Conservation (phyloP, 257 asterid species). For the Primulina tabacum region DNA sequence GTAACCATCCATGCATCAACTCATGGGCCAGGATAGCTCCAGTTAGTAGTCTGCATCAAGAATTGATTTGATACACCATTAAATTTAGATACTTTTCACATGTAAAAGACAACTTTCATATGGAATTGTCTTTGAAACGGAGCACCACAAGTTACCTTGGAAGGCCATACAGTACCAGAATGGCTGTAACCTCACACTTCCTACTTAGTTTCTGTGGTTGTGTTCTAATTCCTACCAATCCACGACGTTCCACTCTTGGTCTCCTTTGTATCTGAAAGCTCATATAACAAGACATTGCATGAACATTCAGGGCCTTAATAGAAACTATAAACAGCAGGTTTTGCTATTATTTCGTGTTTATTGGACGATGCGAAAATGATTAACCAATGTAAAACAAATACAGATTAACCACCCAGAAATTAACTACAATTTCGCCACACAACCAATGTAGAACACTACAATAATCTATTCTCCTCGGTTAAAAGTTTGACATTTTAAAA, state of each 20-base stretch:
- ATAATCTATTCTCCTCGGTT: neutral
- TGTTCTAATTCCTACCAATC: conserved; percentile 75
- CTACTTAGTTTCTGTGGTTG: conserved; percentile 80
- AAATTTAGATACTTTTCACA: neutral
- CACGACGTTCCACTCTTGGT: conserved; percentile 77
- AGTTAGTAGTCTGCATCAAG: conserved; percentile 68
- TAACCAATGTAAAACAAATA: too few species aligned
- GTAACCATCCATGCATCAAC: conserved; percentile 97
- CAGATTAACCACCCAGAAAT: neutral
- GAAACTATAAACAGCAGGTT: neutral
- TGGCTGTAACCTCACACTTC: conserved; percentile 93
- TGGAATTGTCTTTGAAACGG: neutral
- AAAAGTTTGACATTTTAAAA: neutral
- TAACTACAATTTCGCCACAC: neutral
- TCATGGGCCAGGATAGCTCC: conserved; percentile 99
- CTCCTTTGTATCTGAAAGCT: conserved; percentile 60
- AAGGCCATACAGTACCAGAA: conserved; percentile 88
- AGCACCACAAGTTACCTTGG: conserved; percentile 64
- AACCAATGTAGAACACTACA: neutral
- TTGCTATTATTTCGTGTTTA: neutral
- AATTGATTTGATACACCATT: neutral
- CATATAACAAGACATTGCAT: neutral
- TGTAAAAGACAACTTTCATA: neutral
- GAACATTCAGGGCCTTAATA: neutral
- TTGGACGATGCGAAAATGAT: neutral